Evolutionary conservation across 495 filamentous ascomycete species (phyloP).

Genomic region (Alectoria sarmentosa): DNA sequence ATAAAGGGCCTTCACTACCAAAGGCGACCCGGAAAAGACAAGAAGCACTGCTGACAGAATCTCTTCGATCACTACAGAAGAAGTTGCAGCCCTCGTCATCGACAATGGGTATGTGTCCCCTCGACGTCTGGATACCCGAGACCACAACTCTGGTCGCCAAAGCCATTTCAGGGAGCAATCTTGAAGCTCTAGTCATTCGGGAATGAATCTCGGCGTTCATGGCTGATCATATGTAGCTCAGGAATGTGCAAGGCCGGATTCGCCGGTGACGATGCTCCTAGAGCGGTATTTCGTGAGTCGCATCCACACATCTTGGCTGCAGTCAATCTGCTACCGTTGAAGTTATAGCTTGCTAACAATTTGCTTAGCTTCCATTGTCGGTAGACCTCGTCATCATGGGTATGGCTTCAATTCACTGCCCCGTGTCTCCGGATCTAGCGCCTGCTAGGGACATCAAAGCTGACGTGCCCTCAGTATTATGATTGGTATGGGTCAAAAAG

Average conservation of each 20-base stretch:
- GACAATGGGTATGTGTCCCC: conserved; percentile 93
- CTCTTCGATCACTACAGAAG: conserved; percentile 56
- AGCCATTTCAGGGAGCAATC: not conserved
- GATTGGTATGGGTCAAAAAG: conserved; percentile 99
- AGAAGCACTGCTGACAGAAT: conserved; percentile 20
- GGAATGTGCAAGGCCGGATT: conserved; percentile 99
- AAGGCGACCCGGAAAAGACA: not conserved
- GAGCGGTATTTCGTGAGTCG: conserved; percentile 99
- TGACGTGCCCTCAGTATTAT: conserved; percentile 72
- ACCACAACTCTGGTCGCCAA: not conserved
- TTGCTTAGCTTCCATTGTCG: conserved; percentile 87
- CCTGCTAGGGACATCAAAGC: conserved; percentile 19
- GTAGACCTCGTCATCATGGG: conserved; percentile 99
- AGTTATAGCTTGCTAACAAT: conserved; percentile 20
- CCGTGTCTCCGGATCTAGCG: not conserved
- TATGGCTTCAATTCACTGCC: conserved; percentile 45
- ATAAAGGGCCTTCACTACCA: not conserved
- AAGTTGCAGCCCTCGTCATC: conserved; percentile 99
- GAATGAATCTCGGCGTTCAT: not conserved
- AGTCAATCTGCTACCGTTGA: not conserved
- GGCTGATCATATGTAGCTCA: conserved; percentile 64
- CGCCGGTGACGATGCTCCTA: conserved; percentile 99
- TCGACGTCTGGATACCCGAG: not conserved
- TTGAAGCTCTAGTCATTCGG: not conserved
- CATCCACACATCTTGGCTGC: not conserved